Percentiles rank a stretch among this genome's conserved stretches.
Conservation (phyloP, 305 asterid species). For the Coffea humblotiana region DNA sequence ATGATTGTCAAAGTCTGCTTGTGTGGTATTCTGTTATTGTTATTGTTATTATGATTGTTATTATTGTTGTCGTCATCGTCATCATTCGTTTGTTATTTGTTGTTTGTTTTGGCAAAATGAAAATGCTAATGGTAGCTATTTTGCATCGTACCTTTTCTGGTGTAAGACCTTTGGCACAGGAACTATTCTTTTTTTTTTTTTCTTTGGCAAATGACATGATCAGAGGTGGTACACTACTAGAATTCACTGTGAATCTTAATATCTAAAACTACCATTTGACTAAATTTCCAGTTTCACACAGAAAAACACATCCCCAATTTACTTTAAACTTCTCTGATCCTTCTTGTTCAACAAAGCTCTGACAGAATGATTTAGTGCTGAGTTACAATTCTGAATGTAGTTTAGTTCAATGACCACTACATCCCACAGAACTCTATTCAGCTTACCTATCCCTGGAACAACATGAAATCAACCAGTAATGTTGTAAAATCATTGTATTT, state of each 20-base stretch:
- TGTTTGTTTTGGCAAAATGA: not conserved
- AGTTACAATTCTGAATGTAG: not conserved
- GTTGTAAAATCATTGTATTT: not conserved
- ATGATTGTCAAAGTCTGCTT: not conserved
- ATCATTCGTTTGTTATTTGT: not conserved
- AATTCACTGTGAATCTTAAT: not conserved
- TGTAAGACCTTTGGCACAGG: not conserved
- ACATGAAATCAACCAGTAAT: not conserved
- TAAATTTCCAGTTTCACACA: not conserved
- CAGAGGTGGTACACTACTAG: not conserved
- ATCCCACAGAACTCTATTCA: not conserved
- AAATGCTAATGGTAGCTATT: not conserved
- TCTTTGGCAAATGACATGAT: not conserved
- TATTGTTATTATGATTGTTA: not conserved
- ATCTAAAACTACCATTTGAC: not conserved
- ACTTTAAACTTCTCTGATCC: not conserved
- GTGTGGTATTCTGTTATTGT: not conserved
- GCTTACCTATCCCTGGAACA: not conserved
- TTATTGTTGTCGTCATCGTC: too few relatives aligned
- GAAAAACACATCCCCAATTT: not conserved
- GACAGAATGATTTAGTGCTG: not conserved
- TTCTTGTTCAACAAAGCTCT: not conserved
- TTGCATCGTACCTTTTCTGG: not conserved
- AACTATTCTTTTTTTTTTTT: not conserved
- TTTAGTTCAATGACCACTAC: not conserved